Percentiles rank a stretch among this genome's conserved stretches.
Evolutionary conservation across 1,284 basidiomycete species (phyloP).

Genomic region (Laetiporus sulphureus): DNA sequence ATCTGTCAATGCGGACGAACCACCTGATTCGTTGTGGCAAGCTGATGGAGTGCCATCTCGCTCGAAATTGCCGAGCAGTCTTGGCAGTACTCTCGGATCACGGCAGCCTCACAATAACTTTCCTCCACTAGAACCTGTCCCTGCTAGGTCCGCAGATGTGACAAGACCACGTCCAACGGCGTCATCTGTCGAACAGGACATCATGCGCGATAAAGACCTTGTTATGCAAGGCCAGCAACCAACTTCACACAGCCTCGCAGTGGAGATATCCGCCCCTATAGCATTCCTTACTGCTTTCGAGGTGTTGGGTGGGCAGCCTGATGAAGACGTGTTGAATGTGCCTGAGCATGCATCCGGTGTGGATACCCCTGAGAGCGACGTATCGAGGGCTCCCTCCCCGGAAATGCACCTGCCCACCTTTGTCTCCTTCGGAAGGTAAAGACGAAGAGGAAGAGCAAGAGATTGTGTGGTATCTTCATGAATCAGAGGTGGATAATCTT

Average conservation of each 20-base stretch:
- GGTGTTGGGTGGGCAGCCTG: no score
- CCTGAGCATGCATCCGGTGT: no score
- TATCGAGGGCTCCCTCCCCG: not conserved
- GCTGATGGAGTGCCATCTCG: not conserved
- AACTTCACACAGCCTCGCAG: not conserved
- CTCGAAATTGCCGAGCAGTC: not conserved
- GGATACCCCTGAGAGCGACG: not conserved
- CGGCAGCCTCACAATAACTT: not conserved
- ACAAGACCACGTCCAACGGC: not conserved
- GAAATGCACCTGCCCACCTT: not conserved
- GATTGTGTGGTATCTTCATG: constrained; percentile 5
- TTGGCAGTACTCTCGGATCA: not conserved
- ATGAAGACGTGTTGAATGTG: no score
- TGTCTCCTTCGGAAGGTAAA: constrained; percentile 2
- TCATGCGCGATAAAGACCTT: no score
- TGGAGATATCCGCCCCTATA: no score
- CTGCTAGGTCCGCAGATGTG: no score
- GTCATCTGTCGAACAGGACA: not conserved
- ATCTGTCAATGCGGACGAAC: no score
- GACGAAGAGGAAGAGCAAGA: constrained; percentile 8
- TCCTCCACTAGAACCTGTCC: no score
- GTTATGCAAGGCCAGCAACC: not conserved
- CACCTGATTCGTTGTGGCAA: no score
- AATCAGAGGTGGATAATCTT: not conserved
- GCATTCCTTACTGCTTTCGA: no score